Conservation (phyloP, 225 moss, liverwort and hornwort species). For the Bryoerythrophyllum caledonicum region DNA sequence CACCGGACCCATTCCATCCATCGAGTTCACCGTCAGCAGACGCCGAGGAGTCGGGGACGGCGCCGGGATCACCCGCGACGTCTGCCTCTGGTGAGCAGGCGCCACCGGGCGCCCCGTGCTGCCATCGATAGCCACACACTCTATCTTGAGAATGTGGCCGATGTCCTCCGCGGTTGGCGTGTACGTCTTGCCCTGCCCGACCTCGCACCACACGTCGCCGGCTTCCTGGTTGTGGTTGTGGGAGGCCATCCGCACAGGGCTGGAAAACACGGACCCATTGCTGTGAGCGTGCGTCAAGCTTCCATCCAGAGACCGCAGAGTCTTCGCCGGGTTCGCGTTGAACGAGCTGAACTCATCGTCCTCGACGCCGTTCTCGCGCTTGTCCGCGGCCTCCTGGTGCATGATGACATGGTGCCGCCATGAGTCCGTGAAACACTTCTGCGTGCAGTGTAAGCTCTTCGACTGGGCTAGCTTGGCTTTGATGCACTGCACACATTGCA, state of each 20-base stretch:
- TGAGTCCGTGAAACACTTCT: constrained; percentile 95
- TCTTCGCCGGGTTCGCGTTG: constrained; percentile 47
- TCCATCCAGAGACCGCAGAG: constrained; percentile 47
- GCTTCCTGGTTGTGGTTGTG: constrained; percentile 57
- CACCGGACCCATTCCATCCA: constrained; percentile 60
- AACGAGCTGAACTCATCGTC: constrained; percentile 70
- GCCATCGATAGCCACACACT: constrained; percentile 87
- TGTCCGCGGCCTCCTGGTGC: constrained; percentile 87
- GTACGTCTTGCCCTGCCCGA: constrained; percentile 90
- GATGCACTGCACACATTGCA: constrained; percentile 92
- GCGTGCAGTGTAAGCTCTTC: constrained; percentile 95
- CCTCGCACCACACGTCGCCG: constrained; percentile 95
- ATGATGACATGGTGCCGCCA: constrained; percentile 91
- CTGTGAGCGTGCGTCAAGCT: constrained; percentile 37
- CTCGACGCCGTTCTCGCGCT: constrained; percentile 91
- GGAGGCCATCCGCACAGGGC: constrained; percentile 73
- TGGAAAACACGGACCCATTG: constrained; percentile 65
- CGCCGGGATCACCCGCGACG: constrained; percentile 91
- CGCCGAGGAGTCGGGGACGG: constrained; percentile 95
- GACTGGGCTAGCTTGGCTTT: constrained; percentile 83
- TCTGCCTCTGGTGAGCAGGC: constrained; percentile 76
- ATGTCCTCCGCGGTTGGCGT: constrained; percentile 94
- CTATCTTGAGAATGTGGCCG: constrained; percentile 95
- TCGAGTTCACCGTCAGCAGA: constrained; percentile 66
- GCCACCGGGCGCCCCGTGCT: constrained; percentile 72